Conservation (phyloP, 345 rosid species). For the Physaria fendleri region DNA sequence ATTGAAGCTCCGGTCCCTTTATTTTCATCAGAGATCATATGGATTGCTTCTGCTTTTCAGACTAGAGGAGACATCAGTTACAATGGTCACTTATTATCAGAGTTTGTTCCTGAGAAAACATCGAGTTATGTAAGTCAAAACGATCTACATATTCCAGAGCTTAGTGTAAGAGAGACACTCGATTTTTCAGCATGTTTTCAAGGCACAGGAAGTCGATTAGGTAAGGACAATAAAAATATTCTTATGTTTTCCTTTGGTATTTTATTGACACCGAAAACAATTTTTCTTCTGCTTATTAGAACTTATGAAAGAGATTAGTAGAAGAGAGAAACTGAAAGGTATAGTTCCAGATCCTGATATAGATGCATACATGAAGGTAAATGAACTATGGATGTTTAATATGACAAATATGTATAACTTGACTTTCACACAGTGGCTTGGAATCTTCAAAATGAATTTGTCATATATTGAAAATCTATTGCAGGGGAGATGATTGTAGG, state of each 20-base stretch:
- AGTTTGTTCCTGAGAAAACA: conserved; percentile 35
- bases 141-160: conserved; percentile 66
- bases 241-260: neutral
- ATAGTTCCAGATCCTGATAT: conserved; percentile 27
- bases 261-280: neutral
- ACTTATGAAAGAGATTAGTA: conserved; percentile 20
- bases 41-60: conserved; percentile 1
- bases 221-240: neutral
- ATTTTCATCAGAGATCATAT: neutral
- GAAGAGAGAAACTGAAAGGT: conserved; percentile 18
- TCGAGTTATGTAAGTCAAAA: conserved; percentile 52
- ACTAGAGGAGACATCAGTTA: conserved; percentile 36
- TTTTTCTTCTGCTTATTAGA: neutral
- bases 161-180: conserved; percentile 77
- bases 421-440: neutral
- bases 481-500: conserved; percentile 82
- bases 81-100: conserved; percentile 46
- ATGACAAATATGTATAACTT: neutral
- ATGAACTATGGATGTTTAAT: neutral
- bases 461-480: neutral
- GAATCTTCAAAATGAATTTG: neutral
- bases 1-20: neutral
- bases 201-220: conserved; percentile 39
- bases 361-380: conserved; percentile 32
- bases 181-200: conserved; percentile 81